Percentiles rank a stretch among this genome's conserved stretches.
Conservation (phyloP, 2,329 filamentous ascomycete genomes). For the Daldinia eschscholtzii region DNA sequence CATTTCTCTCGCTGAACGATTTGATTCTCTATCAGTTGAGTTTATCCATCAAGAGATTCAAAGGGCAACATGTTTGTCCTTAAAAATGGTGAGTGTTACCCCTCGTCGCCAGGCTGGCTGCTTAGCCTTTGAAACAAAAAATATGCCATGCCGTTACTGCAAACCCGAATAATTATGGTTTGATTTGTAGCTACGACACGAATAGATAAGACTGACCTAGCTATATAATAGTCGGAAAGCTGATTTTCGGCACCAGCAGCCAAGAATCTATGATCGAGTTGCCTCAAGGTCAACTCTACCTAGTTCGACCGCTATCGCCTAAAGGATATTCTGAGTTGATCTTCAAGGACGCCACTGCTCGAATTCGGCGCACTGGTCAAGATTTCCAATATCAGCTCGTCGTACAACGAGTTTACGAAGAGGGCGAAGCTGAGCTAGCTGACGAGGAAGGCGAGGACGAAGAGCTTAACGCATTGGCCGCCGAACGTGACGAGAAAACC, state of each 20-base stretch:
- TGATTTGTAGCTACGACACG: neutral
- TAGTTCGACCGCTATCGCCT: constrained; percentile 92
- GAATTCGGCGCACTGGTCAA: constrained; percentile 91
- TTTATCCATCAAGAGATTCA: neutral
- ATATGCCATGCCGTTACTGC: constrained; percentile 5
- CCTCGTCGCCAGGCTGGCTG: constrained; percentile 20
- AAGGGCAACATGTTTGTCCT: constrained; percentile 57
- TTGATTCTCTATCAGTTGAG: constrained; percentile 3
- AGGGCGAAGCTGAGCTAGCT: constrained; percentile 92
- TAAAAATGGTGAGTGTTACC: constrained; percentile 55
- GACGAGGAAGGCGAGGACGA: constrained; percentile 91
- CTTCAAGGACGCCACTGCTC: constrained; percentile 95
- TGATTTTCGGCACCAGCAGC: constrained; percentile 87
- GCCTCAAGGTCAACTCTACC: constrained; percentile 94
- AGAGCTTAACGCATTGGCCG: constrained; percentile 77
- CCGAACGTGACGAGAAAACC: constrained; percentile 95
- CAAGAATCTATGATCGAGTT: constrained; percentile 96
- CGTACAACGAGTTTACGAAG: constrained; percentile 94
- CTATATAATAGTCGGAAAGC: constrained; percentile 78
- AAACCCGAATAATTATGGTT: constrained; percentile 13
- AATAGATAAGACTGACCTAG: neutral
- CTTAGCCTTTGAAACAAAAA: constrained; percentile 7
- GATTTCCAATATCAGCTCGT: constrained; percentile 98
- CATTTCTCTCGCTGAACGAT: constrained; percentile 3
- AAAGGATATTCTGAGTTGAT: constrained; percentile 99